Base-by-base conservation (phyloP, 805 yeast genomes). In the Candida manassasensis region DNA sequence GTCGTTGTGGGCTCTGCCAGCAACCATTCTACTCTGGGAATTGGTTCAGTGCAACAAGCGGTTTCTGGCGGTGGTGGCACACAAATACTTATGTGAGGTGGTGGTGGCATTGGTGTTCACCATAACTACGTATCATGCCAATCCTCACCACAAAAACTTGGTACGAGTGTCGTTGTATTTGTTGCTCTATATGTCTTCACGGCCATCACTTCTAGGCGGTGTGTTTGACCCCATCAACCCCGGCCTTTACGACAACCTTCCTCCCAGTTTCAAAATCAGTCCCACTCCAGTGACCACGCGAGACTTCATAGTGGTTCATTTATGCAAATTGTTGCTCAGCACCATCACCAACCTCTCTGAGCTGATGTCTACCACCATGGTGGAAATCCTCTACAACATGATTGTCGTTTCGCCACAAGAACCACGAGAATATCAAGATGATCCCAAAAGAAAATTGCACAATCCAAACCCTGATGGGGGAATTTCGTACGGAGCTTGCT, bases 21-120 rank as follows among this genome's bases (percentile, higher is more conserved):
- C 74, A n/a, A 56, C 77, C 4, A 69, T 82, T 52, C 52, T 89
- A 6, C 45, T 84, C 11, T 85, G 95, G 84, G 95, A 84, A 48
- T 59, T 87, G 28, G 59, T 76, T 21, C 90, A 85, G 50, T 79
- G 87, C 46, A 90, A 90, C 57, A 67, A 66, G 39, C 57, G 57
- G 32, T 79, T 82, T 48, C 69, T 69, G 39, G 56, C 69, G 2
- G 18, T 51, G 17, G 43, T 57, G 2, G 53, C 47, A 1, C 65
- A 68, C 10, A 63, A 68, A 29, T 67, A 68, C 41, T 72, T 79
- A 2, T 63, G 71, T 19, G 81, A 81, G 44, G 54, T 84, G 27
- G 54, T 75, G 28, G 60, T 83, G 0, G 56, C 72, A 2, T 55
- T 84, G 13, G 48, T 79, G 6, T 84, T 73, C 53, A 75, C 83